These are phyloP conservation scores for Vicia sativa DNA, from an alignment of 306 rosid genomes.

Conservation along the genomic window DNA sequence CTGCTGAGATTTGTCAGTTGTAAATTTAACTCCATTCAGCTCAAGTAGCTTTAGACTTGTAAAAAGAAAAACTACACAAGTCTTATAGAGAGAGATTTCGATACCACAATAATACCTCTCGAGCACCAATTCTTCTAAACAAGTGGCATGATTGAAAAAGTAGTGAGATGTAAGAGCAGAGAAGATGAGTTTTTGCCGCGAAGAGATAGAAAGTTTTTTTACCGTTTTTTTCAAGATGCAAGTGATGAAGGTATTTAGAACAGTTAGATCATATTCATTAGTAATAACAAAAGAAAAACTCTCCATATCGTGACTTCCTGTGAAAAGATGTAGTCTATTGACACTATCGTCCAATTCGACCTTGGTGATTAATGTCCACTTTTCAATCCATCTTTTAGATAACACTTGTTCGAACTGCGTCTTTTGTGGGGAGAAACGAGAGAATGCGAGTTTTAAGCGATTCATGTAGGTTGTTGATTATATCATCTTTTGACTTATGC, in stretches of 20 bases:
- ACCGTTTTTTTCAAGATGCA: too few relatives aligned
- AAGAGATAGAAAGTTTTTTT: too few relatives aligned
- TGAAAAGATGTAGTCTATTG: too few relatives aligned
- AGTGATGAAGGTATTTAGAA: too few relatives aligned
- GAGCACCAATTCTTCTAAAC: neutral
- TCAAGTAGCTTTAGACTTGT: neutral
- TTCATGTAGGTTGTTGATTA: neutral
- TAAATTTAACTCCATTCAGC: neutral
- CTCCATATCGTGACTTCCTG: too few relatives aligned
- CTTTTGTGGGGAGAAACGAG: neutral
- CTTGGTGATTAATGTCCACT: neutral
- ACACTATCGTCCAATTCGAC: neutral
- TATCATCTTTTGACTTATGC: neutral
- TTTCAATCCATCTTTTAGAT: neutral
- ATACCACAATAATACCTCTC: neutral
- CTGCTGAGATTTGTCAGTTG: neutral
- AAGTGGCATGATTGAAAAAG: neutral
- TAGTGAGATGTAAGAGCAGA: neutral
- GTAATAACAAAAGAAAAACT: too few relatives aligned
- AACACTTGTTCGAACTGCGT: neutral
- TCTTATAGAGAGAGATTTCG: neutral
- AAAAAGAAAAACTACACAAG: neutral
- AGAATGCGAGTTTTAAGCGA: neutral
- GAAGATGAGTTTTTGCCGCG: too few relatives aligned
- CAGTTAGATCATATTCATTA: too few relatives aligned